phyloP scores from a whole-genome alignment of 2,329 filamentous ascomycete species.

The Emmonsiellopsis sp. region DNA sequence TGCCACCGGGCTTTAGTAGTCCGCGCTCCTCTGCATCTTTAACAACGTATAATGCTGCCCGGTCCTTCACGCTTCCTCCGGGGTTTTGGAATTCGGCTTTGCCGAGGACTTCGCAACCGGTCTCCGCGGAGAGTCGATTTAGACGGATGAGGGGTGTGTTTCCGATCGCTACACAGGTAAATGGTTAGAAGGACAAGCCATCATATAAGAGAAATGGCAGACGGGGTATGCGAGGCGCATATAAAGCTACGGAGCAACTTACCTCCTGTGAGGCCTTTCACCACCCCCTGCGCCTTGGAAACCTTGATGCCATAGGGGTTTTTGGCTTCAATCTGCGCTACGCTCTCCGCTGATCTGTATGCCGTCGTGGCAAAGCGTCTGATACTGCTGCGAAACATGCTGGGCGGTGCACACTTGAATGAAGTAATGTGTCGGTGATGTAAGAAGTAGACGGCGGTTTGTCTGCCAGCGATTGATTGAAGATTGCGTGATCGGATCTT shows the following conservation, averaged over 20 bases:
- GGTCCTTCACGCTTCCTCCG: slow-evolving; percentile 91
- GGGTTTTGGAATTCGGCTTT: slow-evolving; percentile 99
- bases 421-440: background rate
- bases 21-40: slow-evolving; percentile 86
- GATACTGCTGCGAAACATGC: slow-evolving; percentile 62
- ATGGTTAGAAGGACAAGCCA: background rate
- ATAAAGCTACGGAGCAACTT: slow-evolving; percentile 18
- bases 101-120: slow-evolving; percentile 86
- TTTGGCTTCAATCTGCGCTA: slow-evolving; percentile 38
- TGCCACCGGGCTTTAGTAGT: slow-evolving; percentile 73
- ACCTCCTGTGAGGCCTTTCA: slow-evolving; percentile 76
- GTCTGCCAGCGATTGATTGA: background rate
- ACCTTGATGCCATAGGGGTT: slow-evolving; percentile 60
- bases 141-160: slow-evolving; percentile 92
- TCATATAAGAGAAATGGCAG: background rate
- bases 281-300: slow-evolving; percentile 69
- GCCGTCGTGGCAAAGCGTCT: slow-evolving; percentile 60
- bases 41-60: slow-evolving; percentile 88
- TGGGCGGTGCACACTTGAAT: slow-evolving; percentile 11
- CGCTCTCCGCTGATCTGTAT: slow-evolving; percentile 42
- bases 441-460: background rate
- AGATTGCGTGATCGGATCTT: background rate
- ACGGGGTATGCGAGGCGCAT: background rate
- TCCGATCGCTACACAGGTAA: slow-evolving; percentile 63
- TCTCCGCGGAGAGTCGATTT: slow-evolving; percentile 78